Evolutionary conservation across 768 basidiomycete genomes (phyloP).

Genomic region (Cubamyces lactineus): DNA sequence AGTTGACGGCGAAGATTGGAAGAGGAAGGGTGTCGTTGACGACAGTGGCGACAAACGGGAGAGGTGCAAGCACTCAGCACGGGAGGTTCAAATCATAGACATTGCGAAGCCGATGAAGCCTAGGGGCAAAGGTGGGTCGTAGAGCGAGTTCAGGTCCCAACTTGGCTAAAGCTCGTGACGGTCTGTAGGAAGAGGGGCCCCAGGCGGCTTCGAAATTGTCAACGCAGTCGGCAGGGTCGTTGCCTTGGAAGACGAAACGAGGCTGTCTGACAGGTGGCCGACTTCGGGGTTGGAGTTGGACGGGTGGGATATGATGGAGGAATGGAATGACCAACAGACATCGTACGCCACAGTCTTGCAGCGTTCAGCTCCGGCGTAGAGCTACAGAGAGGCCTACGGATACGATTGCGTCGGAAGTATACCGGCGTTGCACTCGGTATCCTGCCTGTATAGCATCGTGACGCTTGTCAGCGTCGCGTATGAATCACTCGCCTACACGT

Average conservation of each 20-base stretch:
- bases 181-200: neutral
- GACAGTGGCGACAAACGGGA: neutral
- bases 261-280: neutral
- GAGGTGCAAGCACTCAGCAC: neutral
- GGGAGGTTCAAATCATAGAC: slow-evolving; percentile 19
- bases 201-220: slow-evolving; percentile 5
- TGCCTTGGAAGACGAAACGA: slow-evolving; percentile 3
- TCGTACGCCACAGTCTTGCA: slow-evolving; percentile 6
- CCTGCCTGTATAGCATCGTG: no score
- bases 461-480: no score
- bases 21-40: neutral
- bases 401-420: no score
- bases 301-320: slow-evolving; percentile 7
- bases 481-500: no score
- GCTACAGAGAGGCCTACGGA: no score
- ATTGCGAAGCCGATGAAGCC: slow-evolving; percentile 20
- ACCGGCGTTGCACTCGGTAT: no score
- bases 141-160: neutral
- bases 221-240: slow-evolving; percentile 8
- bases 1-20: neutral
- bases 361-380: neutral
- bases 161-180: neutral
- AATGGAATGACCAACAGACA: neutral
- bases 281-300: neutral
- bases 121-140: neutral